Conservation (phyloP, 2,329 filamentous ascomycete species). For the Verticillium isaacii region DNA sequence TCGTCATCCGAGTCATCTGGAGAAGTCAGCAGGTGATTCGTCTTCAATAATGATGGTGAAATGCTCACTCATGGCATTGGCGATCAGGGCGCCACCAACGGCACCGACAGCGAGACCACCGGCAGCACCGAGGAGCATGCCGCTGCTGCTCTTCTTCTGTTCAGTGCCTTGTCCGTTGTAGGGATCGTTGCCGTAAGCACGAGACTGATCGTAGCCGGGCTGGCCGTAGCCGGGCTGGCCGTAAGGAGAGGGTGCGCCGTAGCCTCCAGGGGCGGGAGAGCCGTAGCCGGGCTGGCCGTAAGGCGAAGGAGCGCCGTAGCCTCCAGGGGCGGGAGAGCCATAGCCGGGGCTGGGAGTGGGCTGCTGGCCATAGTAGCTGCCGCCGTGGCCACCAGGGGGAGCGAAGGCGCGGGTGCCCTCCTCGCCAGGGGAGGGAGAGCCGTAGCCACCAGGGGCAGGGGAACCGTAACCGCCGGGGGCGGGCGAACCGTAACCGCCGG, state of each 20-base stretch:
- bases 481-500: constrained; percentile 6
- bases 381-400: constrained; percentile 11
- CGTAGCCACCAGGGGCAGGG: too few relatives aligned
- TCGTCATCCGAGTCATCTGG: constrained; percentile 13
- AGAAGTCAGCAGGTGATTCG: not conserved
- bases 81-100: constrained; percentile 53
- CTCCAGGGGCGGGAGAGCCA: constrained; percentile 10
- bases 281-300: constrained; percentile 6
- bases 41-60: not conserved
- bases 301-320: constrained; percentile 6
- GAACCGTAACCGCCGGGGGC: not conserved
- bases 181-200: constrained; percentile 8
- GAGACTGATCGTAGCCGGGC: constrained; percentile 4
- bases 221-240: constrained; percentile 3
- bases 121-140: constrained; percentile 53
- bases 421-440: constrained; percentile 8
- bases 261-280: too few relatives aligned
- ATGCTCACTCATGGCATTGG: constrained; percentile 48
- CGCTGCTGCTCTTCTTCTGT: constrained; percentile 41
- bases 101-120: constrained; percentile 55
- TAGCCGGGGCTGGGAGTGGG: constrained; percentile 1
- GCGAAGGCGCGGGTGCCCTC: constrained; percentile 10
- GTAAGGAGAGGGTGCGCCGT: constrained; percentile 5
- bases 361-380: constrained; percentile 10
- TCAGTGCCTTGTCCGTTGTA: constrained; percentile 19